Conservation (phyloP, 2,329 filamentous ascomycete genomes). For the Trichoderma guizhouense region DNA sequence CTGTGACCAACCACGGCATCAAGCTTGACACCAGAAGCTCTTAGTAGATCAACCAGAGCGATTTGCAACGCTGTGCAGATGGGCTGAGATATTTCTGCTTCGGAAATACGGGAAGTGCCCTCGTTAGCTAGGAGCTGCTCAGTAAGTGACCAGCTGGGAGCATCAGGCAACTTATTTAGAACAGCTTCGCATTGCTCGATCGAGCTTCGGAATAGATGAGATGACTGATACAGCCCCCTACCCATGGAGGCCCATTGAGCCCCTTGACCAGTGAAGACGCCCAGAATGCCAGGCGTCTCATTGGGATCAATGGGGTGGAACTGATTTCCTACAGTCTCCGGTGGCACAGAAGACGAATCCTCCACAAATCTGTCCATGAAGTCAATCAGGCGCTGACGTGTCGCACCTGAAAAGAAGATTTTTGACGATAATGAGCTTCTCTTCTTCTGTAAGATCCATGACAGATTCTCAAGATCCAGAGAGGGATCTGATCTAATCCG, state of each 20-base stretch:
- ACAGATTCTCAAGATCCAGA: no score
- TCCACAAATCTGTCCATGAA: no score
- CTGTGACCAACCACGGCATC: conserved; percentile 25
- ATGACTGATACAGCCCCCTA: not conserved
- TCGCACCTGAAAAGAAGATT: no score
- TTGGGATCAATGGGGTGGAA: no score
- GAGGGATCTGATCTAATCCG: no score
- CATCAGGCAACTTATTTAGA: not conserved
- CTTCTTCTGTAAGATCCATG: no score
- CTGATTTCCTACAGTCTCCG: no score
- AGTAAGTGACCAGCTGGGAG: not conserved
- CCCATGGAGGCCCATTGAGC: not conserved
- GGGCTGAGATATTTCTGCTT: conserved; percentile 24
- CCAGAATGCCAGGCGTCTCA: no score
- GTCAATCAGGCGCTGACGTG: no score
- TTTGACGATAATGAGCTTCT: no score
- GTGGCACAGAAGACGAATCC: no score
- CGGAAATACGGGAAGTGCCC: not conserved
- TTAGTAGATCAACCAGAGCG: conserved; percentile 23
- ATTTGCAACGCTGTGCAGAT: conserved; percentile 24
- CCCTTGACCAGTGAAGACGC: not conserved
- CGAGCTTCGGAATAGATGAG: not conserved
- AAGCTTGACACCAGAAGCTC: conserved; percentile 7
- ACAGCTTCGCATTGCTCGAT: not conserved
- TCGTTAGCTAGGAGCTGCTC: not conserved